These are phyloP conservation scores for Botrytis fragariae DNA, from an alignment of 2,329 filamentous ascomycete genomes.

Conservation along the genomic window DNA sequence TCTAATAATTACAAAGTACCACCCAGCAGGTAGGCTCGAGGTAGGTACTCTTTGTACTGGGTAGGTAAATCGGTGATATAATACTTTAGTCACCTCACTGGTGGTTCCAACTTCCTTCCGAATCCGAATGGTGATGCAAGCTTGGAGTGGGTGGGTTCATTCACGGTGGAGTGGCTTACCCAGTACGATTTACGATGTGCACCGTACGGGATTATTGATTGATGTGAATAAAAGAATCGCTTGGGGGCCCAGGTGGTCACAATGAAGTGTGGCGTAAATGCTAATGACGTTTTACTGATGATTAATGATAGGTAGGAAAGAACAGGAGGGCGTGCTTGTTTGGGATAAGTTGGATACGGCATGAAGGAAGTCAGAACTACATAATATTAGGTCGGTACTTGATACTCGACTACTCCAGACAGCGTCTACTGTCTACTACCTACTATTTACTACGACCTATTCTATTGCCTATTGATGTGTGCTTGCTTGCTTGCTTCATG, in stretches of 20 bases:
- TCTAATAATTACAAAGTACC: background rate
- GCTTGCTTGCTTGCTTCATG: background rate
- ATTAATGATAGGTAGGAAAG: too few relatives aligned
- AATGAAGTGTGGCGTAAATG: constrained; percentile 1
- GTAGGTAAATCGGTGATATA: background rate
- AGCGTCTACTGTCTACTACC: background rate
- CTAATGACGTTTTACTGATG: background rate
- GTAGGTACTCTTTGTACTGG: background rate
- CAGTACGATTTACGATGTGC: background rate
- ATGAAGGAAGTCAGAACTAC: background rate
- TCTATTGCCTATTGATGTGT: background rate
- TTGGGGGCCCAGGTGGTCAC: constrained; percentile 8
- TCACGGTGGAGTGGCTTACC: background rate
- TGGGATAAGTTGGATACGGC: background rate
- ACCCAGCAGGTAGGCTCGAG: background rate
- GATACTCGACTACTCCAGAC: background rate
- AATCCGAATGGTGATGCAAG: background rate
- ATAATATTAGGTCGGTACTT: background rate
- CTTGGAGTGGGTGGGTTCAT: constrained; percentile 4
- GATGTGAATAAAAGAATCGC: background rate
- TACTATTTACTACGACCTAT: background rate
- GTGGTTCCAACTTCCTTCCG: background rate
- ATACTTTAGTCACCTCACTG: background rate
- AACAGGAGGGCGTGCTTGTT: background rate
- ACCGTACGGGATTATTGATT: background rate